Conservation (phyloP, 306 rosid genomes). For the Mimosa bimucronata region DNA sequence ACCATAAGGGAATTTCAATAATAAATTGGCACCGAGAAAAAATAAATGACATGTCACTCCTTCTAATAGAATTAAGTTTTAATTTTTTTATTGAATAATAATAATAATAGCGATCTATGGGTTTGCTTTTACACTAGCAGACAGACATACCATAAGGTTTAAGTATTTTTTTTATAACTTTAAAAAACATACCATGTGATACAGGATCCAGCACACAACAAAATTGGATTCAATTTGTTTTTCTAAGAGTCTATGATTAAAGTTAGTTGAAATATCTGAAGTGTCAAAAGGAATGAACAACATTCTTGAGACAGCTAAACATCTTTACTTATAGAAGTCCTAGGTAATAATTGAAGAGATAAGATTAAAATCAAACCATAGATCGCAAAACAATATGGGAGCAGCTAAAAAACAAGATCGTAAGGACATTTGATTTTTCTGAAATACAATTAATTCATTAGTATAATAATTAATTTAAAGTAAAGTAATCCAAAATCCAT, state of each 20-base stretch:
- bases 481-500: not conserved
- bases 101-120: slow-evolving; percentile 22
- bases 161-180: not conserved
- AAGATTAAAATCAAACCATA: not conserved
- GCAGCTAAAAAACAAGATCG: not conserved
- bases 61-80: not conserved
- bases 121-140: not conserved
- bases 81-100: too few species aligned
- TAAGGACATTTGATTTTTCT: not conserved
- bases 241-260: not conserved
- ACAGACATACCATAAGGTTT: not conserved
- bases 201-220: not conserved
- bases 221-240: not conserved
- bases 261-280: not conserved
- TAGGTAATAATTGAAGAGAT: not conserved
- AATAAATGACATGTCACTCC: not conserved
- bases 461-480: too few species aligned
- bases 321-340: not conserved
- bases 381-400: not conserved
- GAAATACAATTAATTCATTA: not conserved
- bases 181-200: not conserved
- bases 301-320: not conserved
- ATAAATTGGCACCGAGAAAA: not conserved
- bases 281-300: slow-evolving; percentile 2
- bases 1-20: not conserved